Conservation (phyloP, 495 filamentous ascomycete species). For the Bryoglossum gracile region DNA sequence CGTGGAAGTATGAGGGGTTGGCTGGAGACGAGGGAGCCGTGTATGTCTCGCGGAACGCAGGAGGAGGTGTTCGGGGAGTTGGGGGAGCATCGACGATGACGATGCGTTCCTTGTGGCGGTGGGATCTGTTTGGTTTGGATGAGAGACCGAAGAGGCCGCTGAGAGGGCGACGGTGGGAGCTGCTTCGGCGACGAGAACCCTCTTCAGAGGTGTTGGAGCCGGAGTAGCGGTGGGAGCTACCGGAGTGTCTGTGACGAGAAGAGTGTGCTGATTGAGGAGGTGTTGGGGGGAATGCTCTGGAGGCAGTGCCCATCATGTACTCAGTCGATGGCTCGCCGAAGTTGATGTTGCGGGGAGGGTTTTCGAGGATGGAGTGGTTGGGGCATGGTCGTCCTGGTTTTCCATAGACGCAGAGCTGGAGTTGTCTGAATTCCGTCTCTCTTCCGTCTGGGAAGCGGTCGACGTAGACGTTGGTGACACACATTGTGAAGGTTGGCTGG, state of each 20-base stretch:
- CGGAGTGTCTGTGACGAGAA: slow-evolving; percentile 11
- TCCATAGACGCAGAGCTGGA: slow-evolving; percentile 19
- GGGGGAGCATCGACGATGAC: slow-evolving; percentile 24
- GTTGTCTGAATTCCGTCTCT: slow-evolving; percentile 13
- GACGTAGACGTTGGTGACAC: slow-evolving; percentile 23
- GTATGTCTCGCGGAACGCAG: slow-evolving; percentile 8
- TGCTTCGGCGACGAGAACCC: neutral
- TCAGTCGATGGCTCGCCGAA: slow-evolving; percentile 21
- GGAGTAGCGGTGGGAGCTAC: neutral
- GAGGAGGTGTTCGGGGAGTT: slow-evolving; percentile 23
- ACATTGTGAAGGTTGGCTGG: slow-evolving; percentile 23
- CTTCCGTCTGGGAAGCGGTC: slow-evolving; percentile 23
- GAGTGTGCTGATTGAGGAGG: slow-evolving; percentile 17
- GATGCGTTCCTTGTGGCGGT: slow-evolving; percentile 18
- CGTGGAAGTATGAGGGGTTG: slow-evolving; percentile 8
- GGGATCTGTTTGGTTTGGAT: slow-evolving; percentile 6
- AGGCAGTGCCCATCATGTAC: slow-evolving; percentile 14
- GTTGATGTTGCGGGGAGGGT: slow-evolving; percentile 21
- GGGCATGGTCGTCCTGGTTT: slow-evolving; percentile 17
- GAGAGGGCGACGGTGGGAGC: neutral
- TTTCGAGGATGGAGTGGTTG: slow-evolving; percentile 15
- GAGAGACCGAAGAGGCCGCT: slow-evolving; percentile 1
- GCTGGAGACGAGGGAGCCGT: slow-evolving; percentile 18
- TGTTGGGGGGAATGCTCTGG: slow-evolving; percentile 9
- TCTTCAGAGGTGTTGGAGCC: neutral